phyloP scores from a whole-genome alignment of 257 asterid genomes.

The Primulina huaijiensis region DNA sequence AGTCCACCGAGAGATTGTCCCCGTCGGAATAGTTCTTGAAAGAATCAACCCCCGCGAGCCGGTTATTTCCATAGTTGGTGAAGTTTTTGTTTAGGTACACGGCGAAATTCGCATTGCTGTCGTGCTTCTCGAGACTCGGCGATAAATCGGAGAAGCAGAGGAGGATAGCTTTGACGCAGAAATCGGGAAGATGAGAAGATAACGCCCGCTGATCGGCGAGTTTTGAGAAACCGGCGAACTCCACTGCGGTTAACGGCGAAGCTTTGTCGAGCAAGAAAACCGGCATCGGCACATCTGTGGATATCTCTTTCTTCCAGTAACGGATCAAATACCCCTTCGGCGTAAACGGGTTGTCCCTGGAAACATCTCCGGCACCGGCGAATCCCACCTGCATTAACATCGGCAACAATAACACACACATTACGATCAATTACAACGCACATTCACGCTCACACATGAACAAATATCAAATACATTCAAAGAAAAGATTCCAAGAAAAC shows the following conservation, averaged over 20 bases:
- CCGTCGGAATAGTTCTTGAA: conserved; percentile 54
- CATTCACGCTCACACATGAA: not conserved
- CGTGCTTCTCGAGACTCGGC: conserved; percentile 45
- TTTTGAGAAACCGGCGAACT: conserved; percentile 35
- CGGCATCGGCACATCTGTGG: conserved; percentile 44
- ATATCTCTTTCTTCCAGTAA: conserved; percentile 54
- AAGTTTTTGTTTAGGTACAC: conserved; percentile 44
- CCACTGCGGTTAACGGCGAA: conserved; percentile 49
- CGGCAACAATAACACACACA: not conserved
- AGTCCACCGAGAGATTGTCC: conserved; percentile 33
- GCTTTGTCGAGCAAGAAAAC: conserved; percentile 50
- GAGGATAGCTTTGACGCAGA: conserved; percentile 58
- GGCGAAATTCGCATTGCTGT: conserved; percentile 40
- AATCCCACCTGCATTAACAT: conserved; percentile 37
- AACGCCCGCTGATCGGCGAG: conserved; percentile 49
- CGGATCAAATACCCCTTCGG: conserved; percentile 44
- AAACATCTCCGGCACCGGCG: not conserved
- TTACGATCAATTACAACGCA: not conserved
- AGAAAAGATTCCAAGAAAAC: not conserved
- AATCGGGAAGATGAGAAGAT: conserved; percentile 43
- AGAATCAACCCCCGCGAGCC: conserved; percentile 44
- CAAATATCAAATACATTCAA: not conserved
- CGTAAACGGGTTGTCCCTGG: conserved; percentile 45
- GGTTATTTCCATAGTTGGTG: conserved; percentile 61
- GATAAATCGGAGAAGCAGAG: conserved; percentile 57